Base-by-base conservation (phyloP, 345 rosid genomes). In the Microthlaspi erraticum region DNA sequence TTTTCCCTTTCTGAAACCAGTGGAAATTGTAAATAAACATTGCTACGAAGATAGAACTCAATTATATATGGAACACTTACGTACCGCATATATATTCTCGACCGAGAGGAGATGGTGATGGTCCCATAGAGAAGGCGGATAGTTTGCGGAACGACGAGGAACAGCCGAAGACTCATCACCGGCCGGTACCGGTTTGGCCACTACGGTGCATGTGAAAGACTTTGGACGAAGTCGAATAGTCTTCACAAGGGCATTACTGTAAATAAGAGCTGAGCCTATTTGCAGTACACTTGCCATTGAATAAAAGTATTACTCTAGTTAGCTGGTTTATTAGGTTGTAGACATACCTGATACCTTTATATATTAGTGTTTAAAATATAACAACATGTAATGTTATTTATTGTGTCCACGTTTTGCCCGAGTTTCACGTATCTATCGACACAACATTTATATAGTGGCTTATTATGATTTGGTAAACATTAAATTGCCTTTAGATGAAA, bases 81-180 rank as follows among this genome's bases (percentile, higher is more conserved):
- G 45, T 68, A 68, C 74, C 67, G 3, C 29, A 59, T 60, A 38
- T 37, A 12, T 39, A 39, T 70, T 70, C 14, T 38, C 33, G 23
- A 12, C 8, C 1, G 74, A 49, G 60, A 70, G 66, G 43, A 70
- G 60, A 49, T 49, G 4, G 52, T 8, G 43, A 60, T 60, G 67
- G 74, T 70, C 52, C 74, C 74, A 70, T 29, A 60, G 34, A 60
- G 74, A 60, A 38, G 67, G 74, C 38, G 38, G 67, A 39, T 60
- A 70, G 43, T 70, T 70, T 11, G 67, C 74, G 2, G 74, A 59
- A 70, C 75, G 75, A 51, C 75, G 75, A 13, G 36, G 60, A 49
- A 49, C 34, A 17, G 9, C 10, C 8, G 7, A 11, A 5, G 43
- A 17, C 36, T 49, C 45, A 18, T 32, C 14, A 31, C 10, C 6